These are phyloP conservation scores for Dothiorella sarmentorum DNA, from an alignment of 2,329 filamentous ascomycete species.

Conservation along the genomic window DNA sequence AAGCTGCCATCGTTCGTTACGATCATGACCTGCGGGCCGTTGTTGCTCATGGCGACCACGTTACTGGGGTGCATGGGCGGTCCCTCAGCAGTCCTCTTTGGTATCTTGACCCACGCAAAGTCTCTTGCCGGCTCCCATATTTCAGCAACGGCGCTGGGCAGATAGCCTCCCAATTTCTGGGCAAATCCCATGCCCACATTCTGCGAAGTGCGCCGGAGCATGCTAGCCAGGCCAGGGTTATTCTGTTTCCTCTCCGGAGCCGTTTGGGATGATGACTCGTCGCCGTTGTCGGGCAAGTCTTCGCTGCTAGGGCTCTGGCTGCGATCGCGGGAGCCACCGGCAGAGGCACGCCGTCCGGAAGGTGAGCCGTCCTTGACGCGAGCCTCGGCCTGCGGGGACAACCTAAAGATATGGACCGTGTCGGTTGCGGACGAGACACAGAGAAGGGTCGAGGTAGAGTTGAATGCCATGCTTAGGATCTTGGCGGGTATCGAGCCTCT, in stretches of 20 bases:
- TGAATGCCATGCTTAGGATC: slow-evolving; percentile 99
- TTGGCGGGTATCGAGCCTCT: slow-evolving; percentile 91
- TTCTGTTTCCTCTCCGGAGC: slow-evolving; percentile 37
- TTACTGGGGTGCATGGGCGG: slow-evolving; percentile 32
- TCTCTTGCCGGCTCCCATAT: slow-evolving; percentile 96
- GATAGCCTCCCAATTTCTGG: slow-evolving; percentile 83
- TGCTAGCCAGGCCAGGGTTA: slow-evolving; percentile 80
- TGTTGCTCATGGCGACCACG: slow-evolving; percentile 96
- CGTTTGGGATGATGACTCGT: slow-evolving; percentile 29
- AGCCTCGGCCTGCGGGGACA: slow-evolving; percentile 37
- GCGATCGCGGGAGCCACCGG: slow-evolving; percentile 34
- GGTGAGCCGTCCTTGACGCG: slow-evolving; percentile 23
- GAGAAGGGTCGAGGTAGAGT: slow-evolving; percentile 84
- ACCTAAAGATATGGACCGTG: slow-evolving; percentile 92
- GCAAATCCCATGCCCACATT: slow-evolving; percentile 87
- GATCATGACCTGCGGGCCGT: slow-evolving; percentile 94
- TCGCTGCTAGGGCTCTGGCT: slow-evolving; percentile 43
- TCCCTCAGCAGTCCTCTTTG: slow-evolving; percentile 49
- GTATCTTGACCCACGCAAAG: slow-evolving; percentile 95
- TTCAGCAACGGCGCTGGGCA: slow-evolving; percentile 90
- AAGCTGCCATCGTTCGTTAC: slow-evolving; percentile 95
- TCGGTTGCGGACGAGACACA: slow-evolving; percentile 96
- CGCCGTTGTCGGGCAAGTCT: slow-evolving; percentile 41
- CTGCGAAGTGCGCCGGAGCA: slow-evolving; percentile 91
- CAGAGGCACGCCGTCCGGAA: slow-evolving; percentile 22